Evolutionary conservation across 2,329 filamentous ascomycete genomes (phyloP), one percentile per base, ranked within the genome.

Genomic region (Xylaria sp.): DNA sequence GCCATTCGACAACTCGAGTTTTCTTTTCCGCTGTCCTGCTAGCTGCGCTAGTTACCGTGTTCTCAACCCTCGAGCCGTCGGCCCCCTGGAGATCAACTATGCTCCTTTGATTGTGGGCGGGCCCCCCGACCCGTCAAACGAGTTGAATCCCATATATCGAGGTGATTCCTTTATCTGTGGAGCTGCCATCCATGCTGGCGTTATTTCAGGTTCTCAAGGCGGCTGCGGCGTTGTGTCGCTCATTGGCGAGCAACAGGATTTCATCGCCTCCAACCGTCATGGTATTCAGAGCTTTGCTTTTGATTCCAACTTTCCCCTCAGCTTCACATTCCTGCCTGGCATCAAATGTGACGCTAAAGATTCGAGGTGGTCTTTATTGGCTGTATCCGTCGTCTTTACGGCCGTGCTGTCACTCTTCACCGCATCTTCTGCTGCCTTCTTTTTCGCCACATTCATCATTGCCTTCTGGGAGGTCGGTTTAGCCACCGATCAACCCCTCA

Each of bases 381-480:
- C 88, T 18, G 87, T 98, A 8, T 97, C 94, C 0, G 85, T 95
- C 27, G 88, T 90, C 60, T 97, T 97, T 73, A 93, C 94, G 1
- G 86, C 88, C 29, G 79, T 94, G 0, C 79, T 98, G 12, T 94
- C 93, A 3, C 82, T 99, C 5, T 94, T 97, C 79, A 95, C 93
- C 1, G 89, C 90, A 0, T 93, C 91, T 0, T 89, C 94, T 0
- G 85, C 88, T 1, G 85, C 95, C 1, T 96, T 98, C 81, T 98
- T 97, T 85, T 93, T 93, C 79, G 90, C 90, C 59, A 85, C 90
- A 42, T 98, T 98, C 74, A 85, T 90, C 61, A 92, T 91, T 74
- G 84, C 97, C 44, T 98, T 97, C 81, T 93, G 92, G 83, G 94
- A 97, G 71, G 92, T 97, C 18, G 94, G 93, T 6, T 87, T 98